Base-by-base conservation (phyloP, 306 rosid genomes). In the Dryas octopetala region DNA sequence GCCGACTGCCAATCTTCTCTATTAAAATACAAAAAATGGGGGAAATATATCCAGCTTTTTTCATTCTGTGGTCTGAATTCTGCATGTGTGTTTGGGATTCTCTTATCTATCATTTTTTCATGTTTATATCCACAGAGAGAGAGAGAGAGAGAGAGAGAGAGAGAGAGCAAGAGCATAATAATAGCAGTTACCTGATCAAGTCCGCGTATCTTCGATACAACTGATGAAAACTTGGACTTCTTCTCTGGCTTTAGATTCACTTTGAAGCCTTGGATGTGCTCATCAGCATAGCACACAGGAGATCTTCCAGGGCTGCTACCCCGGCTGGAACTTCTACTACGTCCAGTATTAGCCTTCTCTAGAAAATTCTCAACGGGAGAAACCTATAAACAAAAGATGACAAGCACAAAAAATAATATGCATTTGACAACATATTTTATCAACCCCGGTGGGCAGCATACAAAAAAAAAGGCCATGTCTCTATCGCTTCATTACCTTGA, bases 141-240 rank as follows among this genome's bases (percentile, higher is more conserved):
- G 44, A 54, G 11, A n/a, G 26, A 40, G 9, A 51, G 66, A 73
- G 32, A 7, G 48, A 38, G 43, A 51, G 44, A 54, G 11, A n/a
- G 26, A 40, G 9, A 51, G 66, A 73, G 32, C 52, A 64, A 66
- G 50, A 26, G 16, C 15, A 78, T 44, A 6, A 66, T 45, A 76
- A 74, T 46, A 66, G 66, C 62, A 76, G 73, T 75, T 78, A 95
- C 98, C 98, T 89, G 90, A 89, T 95, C 98, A 83, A 95, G 89
- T 67, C 98, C 98, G 32, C 98, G 91, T 61, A 95, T 90, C 88
- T 90, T 95, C 84, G 95, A 85, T 75, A 95, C 98, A 75, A 91
- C 98, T 45, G 98, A 90, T 82, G 96, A 90, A 82, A 95, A 89
- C 84, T 90, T 90, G 78, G 98, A 95, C 87, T 90, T 95, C 88